Evolutionary conservation across 2,329 filamentous ascomycete species (phyloP).

Genomic region (Penicillium sp.): DNA sequence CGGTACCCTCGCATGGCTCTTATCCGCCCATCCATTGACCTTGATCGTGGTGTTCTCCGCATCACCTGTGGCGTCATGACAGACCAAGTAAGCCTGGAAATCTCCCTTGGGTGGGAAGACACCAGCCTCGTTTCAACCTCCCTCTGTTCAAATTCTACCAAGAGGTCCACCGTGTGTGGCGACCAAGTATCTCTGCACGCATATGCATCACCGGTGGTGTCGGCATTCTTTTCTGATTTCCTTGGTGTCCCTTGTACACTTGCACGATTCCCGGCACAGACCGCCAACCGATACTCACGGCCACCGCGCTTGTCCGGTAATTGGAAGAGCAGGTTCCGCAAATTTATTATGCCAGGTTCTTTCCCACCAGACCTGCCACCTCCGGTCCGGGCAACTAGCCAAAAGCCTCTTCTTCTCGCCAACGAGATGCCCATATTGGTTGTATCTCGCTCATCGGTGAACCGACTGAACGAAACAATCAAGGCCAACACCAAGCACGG

Average conservation of each 20-base stretch:
- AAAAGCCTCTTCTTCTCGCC: conserved; percentile 64
- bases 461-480: conserved; percentile 71
- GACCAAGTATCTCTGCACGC: conserved; percentile 67
- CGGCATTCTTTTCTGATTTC: conserved; percentile 69
- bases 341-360: conserved; percentile 47
- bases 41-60: conserved; percentile 60
- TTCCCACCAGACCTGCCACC: conserved; percentile 47
- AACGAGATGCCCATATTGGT: conserved; percentile 93
- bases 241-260: conserved; percentile 77
- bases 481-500: conserved; percentile 53
- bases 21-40: conserved; percentile 69
- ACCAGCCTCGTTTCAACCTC: conserved; percentile 61
- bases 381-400: conserved; percentile 47
- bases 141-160: conserved; percentile 43
- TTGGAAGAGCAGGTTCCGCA: conserved; percentile 21
- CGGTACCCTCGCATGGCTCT: conserved; percentile 82
- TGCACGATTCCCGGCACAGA: conserved; percentile 73
- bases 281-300: conserved; percentile 65
- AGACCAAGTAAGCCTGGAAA: conserved; percentile 33
- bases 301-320: conserved; percentile 55
- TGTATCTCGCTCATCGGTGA: conserved; percentile 74
- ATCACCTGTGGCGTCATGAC: conserved; percentile 47
- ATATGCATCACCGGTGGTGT: conserved; percentile 64
- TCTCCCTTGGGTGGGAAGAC: conserved; percentile 33
- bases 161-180: conserved; percentile 68